Conservation (phyloP, 768 basidiomycete species). For the Russula brevipes region DNA sequence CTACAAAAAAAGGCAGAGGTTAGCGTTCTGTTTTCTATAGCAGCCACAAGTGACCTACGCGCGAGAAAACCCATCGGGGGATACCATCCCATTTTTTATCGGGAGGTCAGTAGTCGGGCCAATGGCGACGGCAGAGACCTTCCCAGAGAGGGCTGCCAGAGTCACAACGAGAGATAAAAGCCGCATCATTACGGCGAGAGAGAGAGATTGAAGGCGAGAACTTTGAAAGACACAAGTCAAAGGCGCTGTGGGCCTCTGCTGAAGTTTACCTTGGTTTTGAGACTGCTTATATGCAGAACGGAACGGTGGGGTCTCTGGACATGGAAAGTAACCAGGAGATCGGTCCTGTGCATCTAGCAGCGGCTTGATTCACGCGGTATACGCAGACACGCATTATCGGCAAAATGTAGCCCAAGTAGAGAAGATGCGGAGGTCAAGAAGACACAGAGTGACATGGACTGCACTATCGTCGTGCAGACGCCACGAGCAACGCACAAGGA, state of each 20-base stretch:
- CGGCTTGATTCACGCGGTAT: neutral
- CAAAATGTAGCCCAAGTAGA: neutral
- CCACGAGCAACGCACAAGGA: neutral
- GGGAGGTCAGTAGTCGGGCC: constrained; percentile 25
- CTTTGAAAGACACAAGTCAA: neutral
- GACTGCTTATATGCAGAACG: neutral
- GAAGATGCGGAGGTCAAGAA: neutral
- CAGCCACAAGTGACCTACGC: neutral
- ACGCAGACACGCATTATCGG: neutral
- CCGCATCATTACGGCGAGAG: neutral
- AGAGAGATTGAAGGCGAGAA: neutral
- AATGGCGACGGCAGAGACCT: constrained; percentile 15
- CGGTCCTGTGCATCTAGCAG: neutral
- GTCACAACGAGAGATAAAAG: constrained; percentile 2
- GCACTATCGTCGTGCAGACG: neutral
- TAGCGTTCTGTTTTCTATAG: neutral
- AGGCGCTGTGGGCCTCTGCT: neutral
- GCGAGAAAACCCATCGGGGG: constrained; percentile 29
- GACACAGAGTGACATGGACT: neutral
- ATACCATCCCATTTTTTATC: constrained; percentile 23
- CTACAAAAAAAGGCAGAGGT: neutral
- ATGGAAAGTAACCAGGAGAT: neutral
- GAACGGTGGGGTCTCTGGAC: too few species aligned
- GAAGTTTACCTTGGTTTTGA: neutral
- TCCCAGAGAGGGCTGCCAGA: constrained; percentile 3